These are phyloP conservation scores for Globisporangium heterothallicum DNA, from an alignment of 352 stramenopile species.

Conservation along the genomic window DNA sequence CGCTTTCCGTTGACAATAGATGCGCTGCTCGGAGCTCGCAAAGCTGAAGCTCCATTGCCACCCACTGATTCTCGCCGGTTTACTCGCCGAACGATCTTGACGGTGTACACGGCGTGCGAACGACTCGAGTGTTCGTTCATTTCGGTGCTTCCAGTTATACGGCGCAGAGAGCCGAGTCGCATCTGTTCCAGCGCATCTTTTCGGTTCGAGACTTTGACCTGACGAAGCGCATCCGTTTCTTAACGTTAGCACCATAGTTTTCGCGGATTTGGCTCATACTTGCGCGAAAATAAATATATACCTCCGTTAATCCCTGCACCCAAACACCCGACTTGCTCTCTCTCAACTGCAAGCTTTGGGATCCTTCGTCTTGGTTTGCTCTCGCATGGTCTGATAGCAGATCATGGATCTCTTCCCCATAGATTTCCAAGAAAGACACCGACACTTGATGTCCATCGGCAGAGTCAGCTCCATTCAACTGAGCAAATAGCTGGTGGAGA, in stretches of 20 bases:
- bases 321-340: constrained; percentile 70
- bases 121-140: constrained; percentile 89
- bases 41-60: constrained; percentile 4
- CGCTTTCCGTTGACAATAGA: constrained; percentile 10
- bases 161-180: constrained; percentile 56
- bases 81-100: constrained; percentile 72
- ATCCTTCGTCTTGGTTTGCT: constrained; percentile 18
- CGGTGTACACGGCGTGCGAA: constrained; percentile 81
- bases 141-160: constrained; percentile 79
- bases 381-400: constrained; percentile 63
- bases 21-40: constrained; percentile 4
- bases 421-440: constrained; percentile 95
- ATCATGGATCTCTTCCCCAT: constrained; percentile 96
- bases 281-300: constrained; percentile 5
- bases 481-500: constrained; percentile 66
- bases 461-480: constrained; percentile 29
- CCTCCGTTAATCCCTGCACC: constrained; percentile 75
- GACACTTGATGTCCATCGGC: constrained; percentile 39
- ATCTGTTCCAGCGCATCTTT: constrained; percentile 77
- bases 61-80: constrained; percentile 20
- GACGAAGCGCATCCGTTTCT: not conserved
- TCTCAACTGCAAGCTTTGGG: constrained; percentile 60
- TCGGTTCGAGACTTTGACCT: constrained; percentile 51
- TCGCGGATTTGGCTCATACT: too few species aligned
- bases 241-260: too few species aligned